phyloP scores from a whole-genome alignment of 2,329 filamentous ascomycete species.

The Fusarium napiforme region DNA sequence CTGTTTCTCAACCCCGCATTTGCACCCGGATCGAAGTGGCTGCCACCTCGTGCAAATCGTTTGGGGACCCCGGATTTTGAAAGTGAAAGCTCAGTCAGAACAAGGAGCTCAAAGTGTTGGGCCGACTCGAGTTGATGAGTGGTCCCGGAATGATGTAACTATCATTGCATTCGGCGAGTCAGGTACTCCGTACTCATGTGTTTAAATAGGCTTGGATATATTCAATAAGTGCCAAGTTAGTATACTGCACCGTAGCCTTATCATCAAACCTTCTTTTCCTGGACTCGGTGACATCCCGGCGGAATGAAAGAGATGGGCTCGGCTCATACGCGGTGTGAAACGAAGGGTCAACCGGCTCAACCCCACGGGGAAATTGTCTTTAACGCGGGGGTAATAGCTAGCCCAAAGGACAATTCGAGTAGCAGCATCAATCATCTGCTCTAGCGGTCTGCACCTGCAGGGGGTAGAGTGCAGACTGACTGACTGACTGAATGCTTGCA shows the following conservation, averaged over 20 bases:
- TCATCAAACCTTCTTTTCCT: slow-evolving; percentile 5
- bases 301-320: slow-evolving; percentile 31
- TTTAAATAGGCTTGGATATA: slow-evolving; percentile 1
- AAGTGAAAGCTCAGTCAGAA: not conserved
- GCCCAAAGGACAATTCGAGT: slow-evolving; percentile 20
- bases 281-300: slow-evolving; percentile 21
- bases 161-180: slow-evolving; percentile 12
- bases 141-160: not conserved
- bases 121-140: not conserved
- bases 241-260: slow-evolving; percentile 9
- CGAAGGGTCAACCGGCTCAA: not conserved
- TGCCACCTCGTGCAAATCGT: slow-evolving; percentile 22
- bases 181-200: not conserved
- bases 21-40: slow-evolving; percentile 32
- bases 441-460: slow-evolving; percentile 27
- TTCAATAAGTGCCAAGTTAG: not conserved
- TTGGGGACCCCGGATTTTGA: slow-evolving; percentile 2
- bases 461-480: slow-evolving; percentile 1
- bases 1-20: slow-evolving; percentile 36
- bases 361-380: slow-evolving; percentile 34
- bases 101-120: slow-evolving; percentile 1
- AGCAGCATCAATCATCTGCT: slow-evolving; percentile 9
- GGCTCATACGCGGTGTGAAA: slow-evolving; percentile 26
- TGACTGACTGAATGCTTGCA: slow-evolving; percentile 4
- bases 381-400: slow-evolving; percentile 25